A percentile compares a stretch with the other conserved stretches of the same genome.
Conservation (phyloP, 257 asterid genomes). For the Salvia hispanica region DNA sequence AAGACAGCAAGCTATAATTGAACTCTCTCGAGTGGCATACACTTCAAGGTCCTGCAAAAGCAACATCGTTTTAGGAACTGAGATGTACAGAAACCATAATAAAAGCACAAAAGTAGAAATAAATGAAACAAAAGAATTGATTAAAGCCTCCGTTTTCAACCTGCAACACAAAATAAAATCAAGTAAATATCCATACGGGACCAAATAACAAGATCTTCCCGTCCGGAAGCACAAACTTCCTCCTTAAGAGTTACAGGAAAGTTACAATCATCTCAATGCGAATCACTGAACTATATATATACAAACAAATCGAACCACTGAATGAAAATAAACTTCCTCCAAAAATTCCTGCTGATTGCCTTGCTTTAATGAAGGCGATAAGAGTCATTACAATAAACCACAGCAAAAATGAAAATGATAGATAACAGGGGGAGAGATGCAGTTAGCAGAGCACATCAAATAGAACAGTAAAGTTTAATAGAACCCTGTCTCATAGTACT, state of each 20-base stretch:
- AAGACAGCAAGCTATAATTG: slow-evolving; percentile 38
- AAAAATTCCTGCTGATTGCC: slow-evolving; percentile 10
- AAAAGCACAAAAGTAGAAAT: slow-evolving; percentile 21
- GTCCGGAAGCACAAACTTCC: slow-evolving; percentile 21
- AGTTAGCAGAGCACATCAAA: slow-evolving; percentile 38
- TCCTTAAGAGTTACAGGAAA: slow-evolving; percentile 16
- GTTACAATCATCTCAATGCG: slow-evolving; percentile 9
- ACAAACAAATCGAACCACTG: slow-evolving; percentile 23
- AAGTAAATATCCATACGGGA: slow-evolving; percentile 27
- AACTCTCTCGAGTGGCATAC: slow-evolving; percentile 50
- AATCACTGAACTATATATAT: neutral
- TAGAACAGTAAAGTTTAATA: slow-evolving; percentile 23
- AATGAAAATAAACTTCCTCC: neutral
- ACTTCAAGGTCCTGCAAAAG: slow-evolving; percentile 70
- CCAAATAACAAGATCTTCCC: slow-evolving; percentile 32
- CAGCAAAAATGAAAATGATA: neutral
- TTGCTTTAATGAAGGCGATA: slow-evolving; percentile 3
- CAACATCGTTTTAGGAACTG: slow-evolving; percentile 41
- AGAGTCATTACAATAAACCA: neutral
- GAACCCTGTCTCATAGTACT: slow-evolving; percentile 31
- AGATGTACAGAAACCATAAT: slow-evolving; percentile 22
- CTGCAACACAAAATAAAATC: slow-evolving; percentile 42
- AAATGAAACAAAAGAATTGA: slow-evolving; percentile 17
- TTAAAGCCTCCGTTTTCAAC: slow-evolving; percentile 36
- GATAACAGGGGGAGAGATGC: slow-evolving; percentile 5